Base-by-base conservation (phyloP, 1,284 basidiomycete genomes). In the Takashimella koratensis region DNA sequence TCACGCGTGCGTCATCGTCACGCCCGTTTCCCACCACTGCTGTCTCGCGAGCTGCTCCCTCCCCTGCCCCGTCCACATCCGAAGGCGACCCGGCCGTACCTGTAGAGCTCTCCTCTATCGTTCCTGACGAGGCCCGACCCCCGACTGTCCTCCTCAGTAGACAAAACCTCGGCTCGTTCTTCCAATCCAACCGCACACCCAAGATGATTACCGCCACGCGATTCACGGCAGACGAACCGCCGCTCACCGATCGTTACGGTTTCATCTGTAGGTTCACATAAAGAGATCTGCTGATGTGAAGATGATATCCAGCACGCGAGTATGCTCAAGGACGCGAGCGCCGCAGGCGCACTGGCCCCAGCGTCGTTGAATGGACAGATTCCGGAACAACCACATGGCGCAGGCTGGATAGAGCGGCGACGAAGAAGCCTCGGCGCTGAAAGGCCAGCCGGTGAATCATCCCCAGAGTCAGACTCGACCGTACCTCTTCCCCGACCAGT, bases 41-140 rank as follows among this genome's bases (percentile, higher is more conserved):
- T 10, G 30, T 66, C 2, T 55, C 64, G 20, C 27, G 62, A 8
- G 43, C 52, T 47, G 45, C 70, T 66, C 66, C 66, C 42, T 56
- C 45, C 47, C 62, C 47, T 2, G 39, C 16, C 21, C 25, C 48
- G 2, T 25, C 20, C 5, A 59, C 66, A 1, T 59, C 62, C 2
- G 54, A 60, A 0, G 58, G 60, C 6, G 66, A 64, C 11, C 49
- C 59, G 4, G 67, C 68, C 3, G 56, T 63, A 40, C 75, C 75
- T 8, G 91, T 97, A 3, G 90, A 95, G 43, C 79, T 98, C 8
- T 87, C 92, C 55, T 88, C 88, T 1, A 96, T 98, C 63, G 87
- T 95, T 22, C 89, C 90, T 0, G 84, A 83, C 10, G 87, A 83
- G 25, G 81, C 86, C 5, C 88, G 91, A 61, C 94, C 95, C 1